Evolutionary conservation across 148 eudicot species (phyloP).

Genomic region (Polygonum aviculare): DNA sequence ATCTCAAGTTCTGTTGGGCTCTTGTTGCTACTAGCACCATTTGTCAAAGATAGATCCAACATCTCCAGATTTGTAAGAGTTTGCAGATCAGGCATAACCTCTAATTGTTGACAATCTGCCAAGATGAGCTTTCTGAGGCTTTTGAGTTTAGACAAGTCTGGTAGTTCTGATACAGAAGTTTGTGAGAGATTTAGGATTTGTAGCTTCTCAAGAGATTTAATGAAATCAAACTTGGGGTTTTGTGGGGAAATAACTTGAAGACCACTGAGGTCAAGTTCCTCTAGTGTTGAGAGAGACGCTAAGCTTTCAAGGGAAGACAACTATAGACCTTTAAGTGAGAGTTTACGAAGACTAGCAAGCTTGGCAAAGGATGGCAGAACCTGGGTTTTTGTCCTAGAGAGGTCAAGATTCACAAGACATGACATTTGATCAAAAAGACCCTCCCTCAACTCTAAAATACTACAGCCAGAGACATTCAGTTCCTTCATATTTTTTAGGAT

Average conservation of each 20-base stretch:
- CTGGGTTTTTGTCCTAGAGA: neutral
- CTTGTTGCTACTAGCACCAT: neutral
- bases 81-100: conserved; percentile 13
- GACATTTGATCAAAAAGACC: conserved; percentile 22
- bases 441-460: conserved; percentile 11
- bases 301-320: neutral
- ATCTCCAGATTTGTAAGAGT: conserved; percentile 17
- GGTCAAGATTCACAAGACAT: conserved; percentile 15
- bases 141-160: conserved; percentile 20
- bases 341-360: conserved; percentile 16
- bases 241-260: neutral
- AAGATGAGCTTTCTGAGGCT: conserved; percentile 17
- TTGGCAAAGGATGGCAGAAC: conserved; percentile 18
- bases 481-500: neutral
- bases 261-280: conserved; percentile 23
- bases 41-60: conserved; percentile 28
- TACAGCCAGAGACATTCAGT: neutral
- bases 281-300: conserved; percentile 17
- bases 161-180: conserved; percentile 15
- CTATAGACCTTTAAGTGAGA: conserved; percentile 14
- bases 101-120: conserved; percentile 13
- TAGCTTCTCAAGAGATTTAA: conserved; percentile 14
- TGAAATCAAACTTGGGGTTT: conserved; percentile 7
- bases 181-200: conserved; percentile 4
- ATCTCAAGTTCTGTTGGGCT: neutral